Evolutionary conservation across 1,139 yeast species (phyloP), one percentile per base, ranked within the genome.

Genomic region (Geotrichum carabidarum): DNA sequence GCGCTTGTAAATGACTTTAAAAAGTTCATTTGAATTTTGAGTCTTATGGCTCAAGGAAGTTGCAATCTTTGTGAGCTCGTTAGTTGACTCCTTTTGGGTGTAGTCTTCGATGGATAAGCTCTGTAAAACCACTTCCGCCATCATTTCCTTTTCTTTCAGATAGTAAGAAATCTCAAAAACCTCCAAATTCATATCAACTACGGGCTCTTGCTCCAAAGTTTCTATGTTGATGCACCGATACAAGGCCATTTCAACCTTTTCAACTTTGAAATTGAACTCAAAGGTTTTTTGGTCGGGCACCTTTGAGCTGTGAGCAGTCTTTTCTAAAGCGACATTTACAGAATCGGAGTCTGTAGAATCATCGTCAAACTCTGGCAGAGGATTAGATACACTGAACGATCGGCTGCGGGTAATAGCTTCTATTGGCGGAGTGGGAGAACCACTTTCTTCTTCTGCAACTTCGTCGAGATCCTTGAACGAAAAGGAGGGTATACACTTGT

Each of bases 51-150:
- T 75, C 58, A 80, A 81, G 0, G 96, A 86, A 0, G 96, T 83
- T 0, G 90, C 74, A 58, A 93, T 70, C 58, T 82, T 80, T 58
- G 83, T 82, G 62, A 86, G 81, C 59, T 86, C 94, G 1, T 77
- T 74, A 4, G 83, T 75, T 1, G 84, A 81, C 0, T 83, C 76
- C 32, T 74, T 74, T 59, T 85, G 94, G 53, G 90, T 81, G 66
- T 80, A 83, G 66, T 93, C 98, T 50, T 87, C 81, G 43, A 93
- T 72, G 37, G 80, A 78, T 36, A 93, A 74, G 52, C 86, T 88
- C 12, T 79, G 78, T 51, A 93, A 77, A 1, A 75, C 68, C 47
- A 91, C 71, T 59, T 84, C 83, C 11, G 91, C 79, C 59, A 79
- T 78, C 84, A 90, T 79, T 52, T 80, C 86, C 51, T 71, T 73